Evolutionary conservation across 2,329 filamentous ascomycete genomes (phyloP).

Genomic region (Trichoderma cornu-damae): DNA sequence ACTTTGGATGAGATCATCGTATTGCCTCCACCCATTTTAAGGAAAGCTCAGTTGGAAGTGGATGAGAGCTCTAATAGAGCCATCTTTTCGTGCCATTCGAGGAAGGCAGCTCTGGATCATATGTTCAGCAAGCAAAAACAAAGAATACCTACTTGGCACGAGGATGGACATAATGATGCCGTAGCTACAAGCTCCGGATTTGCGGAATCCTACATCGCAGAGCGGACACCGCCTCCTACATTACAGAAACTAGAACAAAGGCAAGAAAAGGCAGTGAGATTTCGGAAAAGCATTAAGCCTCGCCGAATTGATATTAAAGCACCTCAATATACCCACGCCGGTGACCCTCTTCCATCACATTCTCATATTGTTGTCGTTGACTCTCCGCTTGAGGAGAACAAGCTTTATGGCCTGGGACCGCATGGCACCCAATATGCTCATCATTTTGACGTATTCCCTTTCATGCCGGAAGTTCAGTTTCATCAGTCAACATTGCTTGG

Average conservation of each 20-base stretch:
- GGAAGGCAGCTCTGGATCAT: slow-evolving; percentile 51
- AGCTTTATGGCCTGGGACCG: slow-evolving; percentile 50
- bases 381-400: slow-evolving; percentile 24
- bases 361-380: slow-evolving; percentile 17
- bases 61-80: slow-evolving; percentile 34
- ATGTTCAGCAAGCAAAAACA: slow-evolving; percentile 43
- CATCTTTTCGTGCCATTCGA: slow-evolving; percentile 42
- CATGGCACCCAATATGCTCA: slow-evolving; percentile 58
- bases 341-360: slow-evolving; percentile 43
- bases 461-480: slow-evolving; percentile 53
- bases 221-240: background rate
- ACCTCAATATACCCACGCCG: slow-evolving; percentile 49
- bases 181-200: background rate
- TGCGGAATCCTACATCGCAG: background rate
- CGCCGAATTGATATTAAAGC: slow-evolving; percentile 44
- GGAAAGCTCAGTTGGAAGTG: slow-evolving; percentile 55
- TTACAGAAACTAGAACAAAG: background rate
- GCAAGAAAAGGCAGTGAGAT: slow-evolving; percentile 26
- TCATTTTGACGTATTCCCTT: slow-evolving; percentile 58
- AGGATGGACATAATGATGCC: background rate
- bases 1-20: background rate
- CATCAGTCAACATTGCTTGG: slow-evolving; percentile 57
- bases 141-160: slow-evolving; percentile 24
- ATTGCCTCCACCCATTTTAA: background rate
- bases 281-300: slow-evolving; percentile 43